Base-by-base conservation (phyloP, 176 grass and related monocot species). In the Aegilops umbellulata region DNA sequence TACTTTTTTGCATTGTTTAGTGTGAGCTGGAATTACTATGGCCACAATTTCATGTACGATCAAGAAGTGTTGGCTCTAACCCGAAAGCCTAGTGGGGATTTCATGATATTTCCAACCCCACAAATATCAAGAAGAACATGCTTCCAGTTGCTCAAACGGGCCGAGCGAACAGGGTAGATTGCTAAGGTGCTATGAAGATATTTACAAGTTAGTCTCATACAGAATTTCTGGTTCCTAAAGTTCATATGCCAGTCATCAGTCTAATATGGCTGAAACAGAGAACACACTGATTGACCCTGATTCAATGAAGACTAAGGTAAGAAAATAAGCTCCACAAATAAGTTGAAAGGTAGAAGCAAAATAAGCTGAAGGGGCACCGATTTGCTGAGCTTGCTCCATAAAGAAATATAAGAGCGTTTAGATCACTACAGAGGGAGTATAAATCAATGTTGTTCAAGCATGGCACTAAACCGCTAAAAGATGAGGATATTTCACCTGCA, bases 321-420 rank as follows among this genome's bases (percentile, higher is more conserved):
- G 44, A 87, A 60, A 87, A 64, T 60, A 84, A 95, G 92, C 97
- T 91, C 97, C 94, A 9, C 38, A 39, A 39, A 39, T 98, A 24
- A 98, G 95, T 57, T 90, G 88, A 86, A 88, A 63, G 60, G 74
- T 63, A 35, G 97, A 95, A 84, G 94, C 94, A 80, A 98, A 94
- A 9, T 95, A 92, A 82, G 97, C 76, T 39, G 94, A 39, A 39
- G 38, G 38, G 10, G 77, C 92, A 88, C 95, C 93, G 69, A 98
- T 92, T 89, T 98, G 92, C 82, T 92, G 96, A 84, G 96, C 93
- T 82, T 95, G 96, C 35, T 36, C 7, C 35, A 1, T 34, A 34
- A 34, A 36, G 7, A 36, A 36, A 8, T 36, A 36, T 36, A 36
- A 36, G 35, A 36, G 35, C 7, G 35, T 36, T 8, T 8, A 36